Conservation (phyloP, 345 rosid genomes). For the Populus nigra region DNA sequence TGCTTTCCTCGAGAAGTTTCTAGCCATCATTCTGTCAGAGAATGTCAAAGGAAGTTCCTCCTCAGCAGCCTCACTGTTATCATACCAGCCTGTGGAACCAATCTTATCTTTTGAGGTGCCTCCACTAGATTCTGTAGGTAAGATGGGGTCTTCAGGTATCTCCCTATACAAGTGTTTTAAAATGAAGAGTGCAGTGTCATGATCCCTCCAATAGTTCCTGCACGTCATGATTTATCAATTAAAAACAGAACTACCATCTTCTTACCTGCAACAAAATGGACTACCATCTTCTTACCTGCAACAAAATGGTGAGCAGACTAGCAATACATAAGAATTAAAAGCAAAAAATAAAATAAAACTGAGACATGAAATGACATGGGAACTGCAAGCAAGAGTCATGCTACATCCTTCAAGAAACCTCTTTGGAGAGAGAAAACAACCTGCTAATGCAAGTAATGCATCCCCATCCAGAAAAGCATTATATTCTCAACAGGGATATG, state of each 20-base stretch:
- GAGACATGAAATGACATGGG: neutral
- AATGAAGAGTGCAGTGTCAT: slow-evolving; percentile 88
- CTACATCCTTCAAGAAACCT: neutral
- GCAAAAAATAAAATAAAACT: neutral
- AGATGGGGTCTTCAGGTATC: slow-evolving; percentile 58
- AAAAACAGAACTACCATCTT: neutral
- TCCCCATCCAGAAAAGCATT: neutral
- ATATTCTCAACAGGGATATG: neutral
- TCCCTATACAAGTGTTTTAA: slow-evolving; percentile 75
- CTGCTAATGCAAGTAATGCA: neutral
- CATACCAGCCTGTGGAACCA: slow-evolving; percentile 41
- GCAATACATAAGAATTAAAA: neutral
- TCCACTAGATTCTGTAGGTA: slow-evolving; percentile 24
- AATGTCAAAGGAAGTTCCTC: slow-evolving; percentile 85
- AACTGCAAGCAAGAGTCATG: neutral
- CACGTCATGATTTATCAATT: slow-evolving; percentile 12
- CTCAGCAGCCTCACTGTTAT: slow-evolving; percentile 44
- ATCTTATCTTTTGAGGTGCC: slow-evolving; percentile 33
- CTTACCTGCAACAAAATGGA: neutral
- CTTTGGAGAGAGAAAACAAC: neutral
- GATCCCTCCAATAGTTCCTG: slow-evolving; percentile 99
- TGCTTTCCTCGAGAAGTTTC: slow-evolving; percentile 62
- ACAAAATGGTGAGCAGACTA: neutral
- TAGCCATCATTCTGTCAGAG: slow-evolving; percentile 42
- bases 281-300: neutral